Conservation (phyloP, 768 basidiomycete genomes). For the Dentipellis sp. region DNA sequence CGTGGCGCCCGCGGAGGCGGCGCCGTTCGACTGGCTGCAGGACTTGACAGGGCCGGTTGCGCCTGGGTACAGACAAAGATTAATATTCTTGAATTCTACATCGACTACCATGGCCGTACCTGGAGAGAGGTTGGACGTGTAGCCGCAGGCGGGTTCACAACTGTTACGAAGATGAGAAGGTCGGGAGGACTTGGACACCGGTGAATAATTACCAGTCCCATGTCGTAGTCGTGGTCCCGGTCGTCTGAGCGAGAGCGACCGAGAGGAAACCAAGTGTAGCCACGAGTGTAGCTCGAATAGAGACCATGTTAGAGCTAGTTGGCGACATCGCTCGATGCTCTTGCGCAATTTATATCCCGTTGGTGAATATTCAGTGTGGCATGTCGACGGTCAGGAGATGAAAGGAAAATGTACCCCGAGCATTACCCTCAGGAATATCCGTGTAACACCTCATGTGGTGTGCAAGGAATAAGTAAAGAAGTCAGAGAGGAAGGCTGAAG, state of each 20-base stretch:
- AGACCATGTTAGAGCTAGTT: neutral
- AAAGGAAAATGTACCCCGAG: no score
- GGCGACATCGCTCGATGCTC: no score
- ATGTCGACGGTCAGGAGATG: no score
- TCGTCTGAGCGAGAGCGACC: neutral
- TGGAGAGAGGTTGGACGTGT: neutral
- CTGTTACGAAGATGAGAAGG: neutral
- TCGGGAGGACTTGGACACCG: neutral
- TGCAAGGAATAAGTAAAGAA: no score
- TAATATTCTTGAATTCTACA: no score
- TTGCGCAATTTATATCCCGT: no score
- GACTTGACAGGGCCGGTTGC: slow-evolving; percentile 11
- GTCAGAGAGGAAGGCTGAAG: no score
- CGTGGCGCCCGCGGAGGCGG: slow-evolving; percentile 11
- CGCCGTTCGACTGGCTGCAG: slow-evolving; percentile 11
- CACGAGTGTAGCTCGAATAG: neutral
- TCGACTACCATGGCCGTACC: neutral
- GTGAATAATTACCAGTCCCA: neutral
- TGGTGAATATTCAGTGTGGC: no score
- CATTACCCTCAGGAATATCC: no score
- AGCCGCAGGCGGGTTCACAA: neutral
- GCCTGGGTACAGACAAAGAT: neutral
- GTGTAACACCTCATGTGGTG: no score
- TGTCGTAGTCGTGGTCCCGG: neutral
- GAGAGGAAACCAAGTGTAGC: neutral